A percentile compares a stretch with the other conserved stretches of the same genome.
These are phyloP conservation scores for Buxus sempervirens DNA, from an alignment of 164 flowering plant genomes.

Conservation along the genomic window DNA sequence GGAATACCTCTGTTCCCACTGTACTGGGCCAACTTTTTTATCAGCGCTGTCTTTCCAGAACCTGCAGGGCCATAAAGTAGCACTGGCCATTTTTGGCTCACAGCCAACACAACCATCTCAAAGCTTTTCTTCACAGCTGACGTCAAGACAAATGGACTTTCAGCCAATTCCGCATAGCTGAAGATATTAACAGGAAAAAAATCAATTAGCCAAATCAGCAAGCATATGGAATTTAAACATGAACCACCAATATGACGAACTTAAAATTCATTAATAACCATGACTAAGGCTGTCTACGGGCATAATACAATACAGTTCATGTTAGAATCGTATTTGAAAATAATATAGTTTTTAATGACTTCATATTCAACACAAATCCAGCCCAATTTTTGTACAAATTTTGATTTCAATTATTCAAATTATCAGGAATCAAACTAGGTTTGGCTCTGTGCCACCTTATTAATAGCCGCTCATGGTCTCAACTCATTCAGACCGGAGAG, in stretches of 20 bases:
- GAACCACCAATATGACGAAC: neutral
- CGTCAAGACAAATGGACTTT: constrained; percentile 53
- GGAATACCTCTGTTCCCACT: constrained; percentile 59
- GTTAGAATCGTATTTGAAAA: too few species aligned
- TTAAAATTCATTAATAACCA: neutral
- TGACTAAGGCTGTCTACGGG: too few species aligned
- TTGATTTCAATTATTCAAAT: too few species aligned
- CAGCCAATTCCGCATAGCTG: constrained; percentile 30
- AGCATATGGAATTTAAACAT: neutral
- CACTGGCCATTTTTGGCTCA: constrained; percentile 87
- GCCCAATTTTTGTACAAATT: too few species aligned
- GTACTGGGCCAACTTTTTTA: constrained; percentile 55
- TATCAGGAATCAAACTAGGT: too few species aligned
- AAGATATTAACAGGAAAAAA: constrained; percentile 10
- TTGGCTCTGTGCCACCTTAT: too few species aligned
- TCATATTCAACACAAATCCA: too few species aligned
- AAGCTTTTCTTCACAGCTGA: constrained; percentile 58
- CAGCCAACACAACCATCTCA: constrained; percentile 72
- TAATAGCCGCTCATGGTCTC: too few species aligned
- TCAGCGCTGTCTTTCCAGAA: constrained; percentile 79
- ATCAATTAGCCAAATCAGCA: neutral
- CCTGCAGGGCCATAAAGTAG: constrained; percentile 92
- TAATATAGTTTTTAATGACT: too few species aligned
- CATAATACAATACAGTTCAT: too few species aligned
- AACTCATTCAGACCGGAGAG: too few species aligned